Evolutionary conservation across 129 eudicot species (phyloP), one percentile per base, ranked within the genome.

Genomic region (Heracleum sosnowskyi): DNA sequence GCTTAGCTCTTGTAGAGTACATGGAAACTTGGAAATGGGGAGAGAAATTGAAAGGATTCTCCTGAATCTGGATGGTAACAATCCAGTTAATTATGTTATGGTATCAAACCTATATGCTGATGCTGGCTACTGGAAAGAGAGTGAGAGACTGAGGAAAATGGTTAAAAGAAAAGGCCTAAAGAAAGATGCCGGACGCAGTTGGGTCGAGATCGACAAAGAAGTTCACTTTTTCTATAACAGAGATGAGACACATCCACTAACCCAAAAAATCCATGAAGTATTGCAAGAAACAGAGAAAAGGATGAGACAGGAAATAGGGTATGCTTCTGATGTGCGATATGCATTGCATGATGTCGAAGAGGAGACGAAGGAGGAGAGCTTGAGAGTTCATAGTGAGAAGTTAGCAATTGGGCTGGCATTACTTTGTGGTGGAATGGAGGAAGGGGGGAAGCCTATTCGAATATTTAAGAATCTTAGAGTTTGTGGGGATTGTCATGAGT

Each of bases 1-100:
- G 91, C 89, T 92, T 66, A 88, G 96, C 73, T 89, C 89, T 75
- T 92, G 97, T 82, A 90, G 87, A 86, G 86, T 90, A 73, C 97
- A 92, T 64, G 90, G 84, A 53, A 82, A 90, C 83, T 85, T 88
- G 74, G 96, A 90, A 82, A 89, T 92, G 85, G 97, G 89, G 44
- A 83, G 88, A 79, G 91, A 90, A 85, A 86, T 88, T 18, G 97
- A 92, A 45, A 83, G 87, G 63, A 82, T 85, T 76, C 83, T 92
- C 3, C 47, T 92, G 79, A 81, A 72, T 80, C 77, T 88, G 87
- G 97, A 92, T 47, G 91, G 77, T 66, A 79, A 76, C 70, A 92
- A 85, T 74, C 79, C 85, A 18, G 91, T 84, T 11, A 90, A 90
- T 69, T 92, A 92, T 68, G 96, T 92, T 68, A 66, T 85, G 84